Percentiles rank a stretch among this genome's conserved stretches.
Conservation (phyloP, 495 filamentous ascomycete genomes). For the Hapsidospora chrysogenum region DNA sequence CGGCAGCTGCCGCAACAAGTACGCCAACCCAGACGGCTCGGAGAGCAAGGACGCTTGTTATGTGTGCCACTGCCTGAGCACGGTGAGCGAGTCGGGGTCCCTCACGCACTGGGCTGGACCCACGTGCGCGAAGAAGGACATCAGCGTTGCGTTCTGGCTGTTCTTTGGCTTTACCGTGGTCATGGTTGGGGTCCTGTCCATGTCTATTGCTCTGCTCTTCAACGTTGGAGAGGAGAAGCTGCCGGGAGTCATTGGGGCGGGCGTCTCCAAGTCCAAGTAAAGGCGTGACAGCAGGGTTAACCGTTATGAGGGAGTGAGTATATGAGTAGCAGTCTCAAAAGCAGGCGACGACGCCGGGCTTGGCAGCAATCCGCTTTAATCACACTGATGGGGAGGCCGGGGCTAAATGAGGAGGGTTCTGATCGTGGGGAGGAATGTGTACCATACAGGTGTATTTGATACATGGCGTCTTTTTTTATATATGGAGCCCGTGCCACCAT, state of each 20-base stretch:
- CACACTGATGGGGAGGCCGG: no score
- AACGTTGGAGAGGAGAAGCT: slow-evolving; percentile 63
- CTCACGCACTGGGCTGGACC: slow-evolving; percentile 56
- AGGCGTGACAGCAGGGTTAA: no score
- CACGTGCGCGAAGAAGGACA: slow-evolving; percentile 82
- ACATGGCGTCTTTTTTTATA: no score
- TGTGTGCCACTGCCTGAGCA: slow-evolving; percentile 50
- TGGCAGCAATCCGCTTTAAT: no score
- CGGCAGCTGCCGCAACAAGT: slow-evolving; percentile 51
- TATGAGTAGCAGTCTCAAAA: no score
- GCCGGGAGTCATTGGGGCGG: slow-evolving; percentile 75
- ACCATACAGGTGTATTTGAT: no score
- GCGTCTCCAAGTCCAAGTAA: slow-evolving; percentile 48
- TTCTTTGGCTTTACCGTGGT: slow-evolving; percentile 52
- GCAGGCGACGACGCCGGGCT: no score
- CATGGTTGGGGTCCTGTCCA: slow-evolving; percentile 39
- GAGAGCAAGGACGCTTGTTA: slow-evolving; percentile 41
- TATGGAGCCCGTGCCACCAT: no score
- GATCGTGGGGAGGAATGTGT: no score
- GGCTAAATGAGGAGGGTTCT: no score
- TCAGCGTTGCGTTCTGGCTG: slow-evolving; percentile 77
- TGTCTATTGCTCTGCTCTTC: slow-evolving; percentile 60
- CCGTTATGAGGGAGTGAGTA: no score
- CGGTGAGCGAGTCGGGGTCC: slow-evolving; percentile 21
- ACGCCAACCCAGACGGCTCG: slow-evolving; percentile 14